Base-by-base conservation (phyloP, 192 early-diverging fungal genomes). In the Allomyces arbusculus region DNA sequence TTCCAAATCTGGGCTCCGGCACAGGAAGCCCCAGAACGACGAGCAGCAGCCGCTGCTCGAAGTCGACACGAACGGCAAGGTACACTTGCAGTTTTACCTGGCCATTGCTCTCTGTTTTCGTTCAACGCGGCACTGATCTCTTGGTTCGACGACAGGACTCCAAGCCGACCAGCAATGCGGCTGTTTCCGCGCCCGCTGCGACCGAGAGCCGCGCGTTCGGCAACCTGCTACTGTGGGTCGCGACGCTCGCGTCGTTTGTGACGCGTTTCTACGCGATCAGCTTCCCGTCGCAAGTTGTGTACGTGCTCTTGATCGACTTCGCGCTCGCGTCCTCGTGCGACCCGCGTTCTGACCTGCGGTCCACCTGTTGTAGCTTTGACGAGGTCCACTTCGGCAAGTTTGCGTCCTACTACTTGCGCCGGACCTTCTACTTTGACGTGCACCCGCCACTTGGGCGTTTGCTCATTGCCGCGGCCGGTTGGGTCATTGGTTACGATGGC, bases 301-400 rank as follows among this genome's bases (percentile, higher is more conserved):
- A 69, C n/a, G 33, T 69, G 16, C 1, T 12, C 6, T 68, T 20
- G 25, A 7, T 26, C 55, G 24, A 43, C 16, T 61, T 26, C 61
- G 6, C 24, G 61, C 44, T 10, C 10, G 28, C 19, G 0, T 16
- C 65, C 26, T 1, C n/a, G 61, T 43, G 7, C 3, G 45, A n/a
- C 4, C 6, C 43, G 22, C 14, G 62, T 23, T 67, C 24, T 20
- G 20, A 19, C 25, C 64, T 28, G 25, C n/a, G 20, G 63, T n/a
- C 64, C 28, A 28, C 20, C 23, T 68, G 24, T 43, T 28, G 69
- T 66, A 90, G 89, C 0, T 99, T 99, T 73, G 95, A 99, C 73
- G 95, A 99, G 70, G 94, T 97, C 10, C 95, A 99, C 73, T 99
- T 99, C 80, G 95, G 95, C 63, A 99, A 99, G 73, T 99, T 99